Percentiles rank a stretch among this genome's conserved stretches.
phyloP scores from a whole-genome alignment of 768 basidiomycete genomes.

The Amanita subjunquillea region DNA sequence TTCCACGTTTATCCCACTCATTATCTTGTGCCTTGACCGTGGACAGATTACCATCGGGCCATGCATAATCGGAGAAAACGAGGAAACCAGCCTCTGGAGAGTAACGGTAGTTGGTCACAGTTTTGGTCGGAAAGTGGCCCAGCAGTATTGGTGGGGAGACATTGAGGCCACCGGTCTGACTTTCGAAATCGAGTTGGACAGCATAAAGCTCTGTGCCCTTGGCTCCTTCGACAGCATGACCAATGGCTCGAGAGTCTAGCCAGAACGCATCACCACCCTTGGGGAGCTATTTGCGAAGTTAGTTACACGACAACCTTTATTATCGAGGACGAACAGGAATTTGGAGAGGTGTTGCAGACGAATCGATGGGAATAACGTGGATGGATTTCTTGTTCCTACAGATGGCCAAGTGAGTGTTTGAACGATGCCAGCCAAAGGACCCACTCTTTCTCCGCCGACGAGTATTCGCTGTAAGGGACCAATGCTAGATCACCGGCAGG shows the following conservation, averaged over 20 bases:
- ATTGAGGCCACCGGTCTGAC: constrained; percentile 19
- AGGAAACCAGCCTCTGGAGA: constrained; percentile 45
- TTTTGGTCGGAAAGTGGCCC: constrained; percentile 59
- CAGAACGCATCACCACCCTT: constrained; percentile 74
- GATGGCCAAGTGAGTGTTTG: background rate
- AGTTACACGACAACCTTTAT: too few species aligned
- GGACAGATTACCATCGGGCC: constrained; percentile 62
- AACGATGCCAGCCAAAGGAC: constrained; percentile 12
- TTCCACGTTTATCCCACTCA: constrained; percentile 62
- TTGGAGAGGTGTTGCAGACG: constrained; percentile 36
- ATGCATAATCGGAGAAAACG: constrained; percentile 81
- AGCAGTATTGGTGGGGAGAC: constrained; percentile 33
- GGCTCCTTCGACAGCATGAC: constrained; percentile 49
- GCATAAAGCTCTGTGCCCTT: constrained; percentile 51
- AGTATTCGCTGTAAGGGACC: constrained; percentile 57
- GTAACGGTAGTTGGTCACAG: constrained; percentile 64
- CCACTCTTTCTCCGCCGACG: constrained; percentile 66
- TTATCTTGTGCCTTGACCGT: constrained; percentile 62
- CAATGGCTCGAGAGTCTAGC: constrained; percentile 64
- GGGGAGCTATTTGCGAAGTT: constrained; percentile 27
- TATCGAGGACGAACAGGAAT: constrained; percentile 31
- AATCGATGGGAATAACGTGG: constrained; percentile 48
- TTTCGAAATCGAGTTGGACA: constrained; percentile 39
- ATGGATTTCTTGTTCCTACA: constrained; percentile 63
- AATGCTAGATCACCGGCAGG: constrained; percentile 57